phyloP scores from a whole-genome alignment of 164 flowering plant genomes.

The Chloranthus sessilifolius region DNA sequence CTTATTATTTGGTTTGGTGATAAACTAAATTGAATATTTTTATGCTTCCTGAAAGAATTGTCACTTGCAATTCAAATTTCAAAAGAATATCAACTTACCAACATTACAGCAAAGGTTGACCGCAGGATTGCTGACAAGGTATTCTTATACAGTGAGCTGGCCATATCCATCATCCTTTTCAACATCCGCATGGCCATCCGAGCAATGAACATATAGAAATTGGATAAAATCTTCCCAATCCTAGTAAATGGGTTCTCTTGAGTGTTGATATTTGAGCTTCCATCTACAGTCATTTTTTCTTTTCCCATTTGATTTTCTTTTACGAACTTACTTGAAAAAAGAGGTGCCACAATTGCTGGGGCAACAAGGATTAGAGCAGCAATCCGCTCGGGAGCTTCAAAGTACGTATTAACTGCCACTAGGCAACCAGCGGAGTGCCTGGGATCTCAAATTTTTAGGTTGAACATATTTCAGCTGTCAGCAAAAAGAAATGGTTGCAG shows the following conservation, averaged over 20 bases:
- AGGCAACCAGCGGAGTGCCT: slow-evolving; percentile 97
- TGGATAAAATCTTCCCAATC: slow-evolving; percentile 29
- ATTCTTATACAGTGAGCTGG: slow-evolving; percentile 46
- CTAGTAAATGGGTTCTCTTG: slow-evolving; percentile 27
- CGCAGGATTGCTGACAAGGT: slow-evolving; percentile 51
- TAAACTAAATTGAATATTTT: no score
- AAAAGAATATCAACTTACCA: slow-evolving; percentile 38
- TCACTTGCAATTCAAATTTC: no score
- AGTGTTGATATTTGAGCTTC: slow-evolving; percentile 15
- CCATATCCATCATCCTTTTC: slow-evolving; percentile 41
- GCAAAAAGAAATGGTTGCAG: slow-evolving; percentile 14
- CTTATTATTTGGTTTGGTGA: no score
- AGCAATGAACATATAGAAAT: slow-evolving; percentile 26
- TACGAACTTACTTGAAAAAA: slow-evolving; percentile 13
- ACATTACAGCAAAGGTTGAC: slow-evolving; percentile 50
- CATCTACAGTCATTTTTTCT: slow-evolving; percentile 20
- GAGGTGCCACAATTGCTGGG: slow-evolving; percentile 84
- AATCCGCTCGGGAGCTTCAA: slow-evolving; percentile 86
- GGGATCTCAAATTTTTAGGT: slow-evolving; percentile 17
- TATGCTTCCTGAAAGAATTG: no score
- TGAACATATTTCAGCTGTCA: slow-evolving; percentile 17
- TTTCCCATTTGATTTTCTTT: slow-evolving; percentile 17
- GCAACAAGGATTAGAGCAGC: slow-evolving; percentile 94
- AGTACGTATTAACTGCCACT: slow-evolving; percentile 76
- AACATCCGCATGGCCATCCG: slow-evolving; percentile 27